These are phyloP conservation scores for Fusarium sp. DNA, from an alignment of 2,329 filamentous ascomycete species.

Conservation along the genomic window DNA sequence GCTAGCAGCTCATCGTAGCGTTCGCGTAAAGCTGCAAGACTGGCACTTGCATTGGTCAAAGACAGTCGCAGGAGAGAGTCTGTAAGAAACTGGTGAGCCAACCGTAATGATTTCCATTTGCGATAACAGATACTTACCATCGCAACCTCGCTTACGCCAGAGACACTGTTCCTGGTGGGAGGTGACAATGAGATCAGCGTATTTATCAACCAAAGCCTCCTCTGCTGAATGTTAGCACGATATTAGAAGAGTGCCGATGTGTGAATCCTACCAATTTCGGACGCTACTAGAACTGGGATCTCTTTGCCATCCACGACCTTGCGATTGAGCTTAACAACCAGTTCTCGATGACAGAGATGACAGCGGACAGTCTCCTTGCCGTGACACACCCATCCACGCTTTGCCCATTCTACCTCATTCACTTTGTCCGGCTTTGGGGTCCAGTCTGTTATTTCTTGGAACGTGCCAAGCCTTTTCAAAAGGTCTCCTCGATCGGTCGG, in stretches of 20 bases:
- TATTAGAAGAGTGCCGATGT: background rate
- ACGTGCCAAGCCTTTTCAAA: slow-evolving; percentile 83
- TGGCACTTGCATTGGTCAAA: slow-evolving; percentile 69
- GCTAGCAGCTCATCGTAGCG: slow-evolving; percentile 73
- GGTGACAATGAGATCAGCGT: slow-evolving; percentile 76
- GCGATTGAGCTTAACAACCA: slow-evolving; percentile 81
- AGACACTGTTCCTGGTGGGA: slow-evolving; percentile 85
- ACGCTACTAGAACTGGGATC: slow-evolving; percentile 63
- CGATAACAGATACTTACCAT: slow-evolving; percentile 64
- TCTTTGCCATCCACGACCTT: slow-evolving; percentile 68
- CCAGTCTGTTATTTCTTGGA: slow-evolving; percentile 92
- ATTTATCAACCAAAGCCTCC: slow-evolving; percentile 79
- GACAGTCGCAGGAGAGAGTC: slow-evolving; percentile 71
- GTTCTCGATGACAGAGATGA: slow-evolving; percentile 83
- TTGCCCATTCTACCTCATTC: slow-evolving; percentile 94
- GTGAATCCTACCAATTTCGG: slow-evolving; percentile 63
- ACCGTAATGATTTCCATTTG: slow-evolving; percentile 29
- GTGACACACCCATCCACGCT: slow-evolving; percentile 88
- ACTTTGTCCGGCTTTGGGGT: slow-evolving; percentile 89
- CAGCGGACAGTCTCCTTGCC: slow-evolving; percentile 87
- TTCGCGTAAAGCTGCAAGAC: slow-evolving; percentile 67
- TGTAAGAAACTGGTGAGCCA: slow-evolving; percentile 45
- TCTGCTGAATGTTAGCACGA: slow-evolving; percentile 52
- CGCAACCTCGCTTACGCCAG: slow-evolving; percentile 89
- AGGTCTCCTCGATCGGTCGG: slow-evolving; percentile 88